phyloP scores from a whole-genome alignment of 2,329 filamentous ascomycete species.

The Chrysoporthe puriensis region DNA sequence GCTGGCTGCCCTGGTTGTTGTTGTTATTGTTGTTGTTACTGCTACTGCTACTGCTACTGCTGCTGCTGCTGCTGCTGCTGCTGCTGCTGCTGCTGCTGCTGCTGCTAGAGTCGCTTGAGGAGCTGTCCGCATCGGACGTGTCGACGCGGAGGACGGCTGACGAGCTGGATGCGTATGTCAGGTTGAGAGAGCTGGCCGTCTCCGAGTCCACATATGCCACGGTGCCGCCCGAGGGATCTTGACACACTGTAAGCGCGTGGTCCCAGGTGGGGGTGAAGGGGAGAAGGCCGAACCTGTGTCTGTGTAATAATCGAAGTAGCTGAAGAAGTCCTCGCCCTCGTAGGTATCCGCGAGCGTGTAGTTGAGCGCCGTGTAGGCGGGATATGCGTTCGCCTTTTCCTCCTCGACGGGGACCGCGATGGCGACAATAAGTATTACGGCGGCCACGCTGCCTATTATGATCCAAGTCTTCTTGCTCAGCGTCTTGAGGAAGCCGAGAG shows the following conservation, averaged over 20 bases:
- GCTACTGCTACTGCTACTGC: not conserved
- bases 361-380: slow-evolving; percentile 50
- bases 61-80: not conserved
- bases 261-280: not conserved
- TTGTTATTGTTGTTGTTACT: not conserved
- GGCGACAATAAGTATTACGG: slow-evolving; percentile 50
- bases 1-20: not conserved
- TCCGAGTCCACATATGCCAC: slow-evolving; percentile 56
- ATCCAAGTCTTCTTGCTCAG: slow-evolving; percentile 60
- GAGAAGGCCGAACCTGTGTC: not conserved
- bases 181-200: slow-evolving; percentile 45
- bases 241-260: not conserved
- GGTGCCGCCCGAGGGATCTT: slow-evolving; percentile 42
- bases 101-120: not conserved
- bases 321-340: slow-evolving; percentile 53
- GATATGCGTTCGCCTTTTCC: slow-evolving; percentile 46
- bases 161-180: slow-evolving; percentile 60
- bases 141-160: slow-evolving; percentile 62
- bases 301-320: slow-evolving; percentile 9
- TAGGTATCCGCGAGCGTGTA: slow-evolving; percentile 56
- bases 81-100: not conserved
- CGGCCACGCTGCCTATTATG: slow-evolving; percentile 41
- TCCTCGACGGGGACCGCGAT: slow-evolving; percentile 50
- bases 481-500: slow-evolving; percentile 35
- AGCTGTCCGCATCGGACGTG: slow-evolving; percentile 17